These are phyloP conservation scores for Chrysoporthe cubensis DNA, from an alignment of 2,329 filamentous ascomycete species.

Conservation along the genomic window DNA sequence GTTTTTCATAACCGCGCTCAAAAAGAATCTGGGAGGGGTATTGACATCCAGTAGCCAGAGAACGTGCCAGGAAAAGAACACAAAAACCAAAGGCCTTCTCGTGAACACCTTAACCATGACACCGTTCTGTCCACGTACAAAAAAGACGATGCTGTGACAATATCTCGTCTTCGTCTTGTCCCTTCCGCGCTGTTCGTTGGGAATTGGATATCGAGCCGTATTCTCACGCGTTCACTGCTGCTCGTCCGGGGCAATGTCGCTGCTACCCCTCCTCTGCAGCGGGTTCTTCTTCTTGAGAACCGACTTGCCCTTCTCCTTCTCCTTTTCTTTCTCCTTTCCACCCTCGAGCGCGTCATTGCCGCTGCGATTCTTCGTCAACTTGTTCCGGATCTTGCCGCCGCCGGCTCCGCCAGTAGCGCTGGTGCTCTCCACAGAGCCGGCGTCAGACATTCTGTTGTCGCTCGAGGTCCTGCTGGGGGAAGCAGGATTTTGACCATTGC, in stretches of 20 bases:
- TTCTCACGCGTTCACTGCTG: constrained; percentile 9
- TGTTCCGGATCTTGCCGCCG: constrained; percentile 28
- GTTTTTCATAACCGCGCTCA: background rate
- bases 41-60: background rate
- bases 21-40: background rate
- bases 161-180: background rate
- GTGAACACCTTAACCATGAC: constrained; percentile 1
- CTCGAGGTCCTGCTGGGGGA: constrained; percentile 39
- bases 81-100: background rate
- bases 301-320: constrained; percentile 27
- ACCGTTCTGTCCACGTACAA: background rate
- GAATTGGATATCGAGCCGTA: background rate
- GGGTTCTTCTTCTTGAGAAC: constrained; percentile 33
- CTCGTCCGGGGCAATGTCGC: constrained; percentile 18
- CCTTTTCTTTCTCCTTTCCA: constrained; percentile 23
- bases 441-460: constrained; percentile 40
- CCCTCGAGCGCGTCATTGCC: constrained; percentile 19
- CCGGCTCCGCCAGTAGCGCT: constrained; percentile 27
- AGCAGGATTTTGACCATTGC: constrained; percentile 10
- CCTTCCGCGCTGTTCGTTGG: background rate
- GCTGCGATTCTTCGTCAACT: constrained; percentile 28
- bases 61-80: background rate
- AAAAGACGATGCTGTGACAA: background rate
- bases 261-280: constrained; percentile 36
- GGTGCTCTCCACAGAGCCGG: constrained; percentile 32